Evolutionary conservation across 1,139 yeast genomes (phyloP).

Genomic region (Blastobotrys persicus): DNA sequence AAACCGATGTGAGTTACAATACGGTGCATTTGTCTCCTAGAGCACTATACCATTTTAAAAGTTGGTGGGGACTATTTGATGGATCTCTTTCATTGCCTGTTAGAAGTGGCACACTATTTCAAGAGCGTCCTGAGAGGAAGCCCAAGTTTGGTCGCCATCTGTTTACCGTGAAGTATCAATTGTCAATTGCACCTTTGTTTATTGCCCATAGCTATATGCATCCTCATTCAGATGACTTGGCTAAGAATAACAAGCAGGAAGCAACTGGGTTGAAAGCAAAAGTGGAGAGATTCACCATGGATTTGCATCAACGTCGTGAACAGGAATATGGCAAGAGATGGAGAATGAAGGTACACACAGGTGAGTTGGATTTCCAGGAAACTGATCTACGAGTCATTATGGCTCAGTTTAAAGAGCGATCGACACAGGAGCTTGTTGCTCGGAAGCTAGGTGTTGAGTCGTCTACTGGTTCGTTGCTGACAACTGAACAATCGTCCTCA

Average conservation of each 20-base stretch:
- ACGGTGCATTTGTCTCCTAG: constrained; percentile 75
- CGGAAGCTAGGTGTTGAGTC: constrained; percentile 28
- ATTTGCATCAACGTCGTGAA: constrained; percentile 82
- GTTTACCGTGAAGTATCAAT: constrained; percentile 75
- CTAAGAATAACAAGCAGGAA: constrained; percentile 50
- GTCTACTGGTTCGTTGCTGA: constrained; percentile 21
- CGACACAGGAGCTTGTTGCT: constrained; percentile 49
- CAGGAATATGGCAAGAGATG: constrained; percentile 56
- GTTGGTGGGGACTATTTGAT: constrained; percentile 82
- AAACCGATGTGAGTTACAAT: constrained; percentile 50
- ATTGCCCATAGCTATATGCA: constrained; percentile 71
- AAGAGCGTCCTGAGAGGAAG: constrained; percentile 40
- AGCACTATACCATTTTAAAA: constrained; percentile 62
- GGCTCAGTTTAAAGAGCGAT: constrained; percentile 62
- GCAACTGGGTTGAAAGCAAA: constrained; percentile 81
- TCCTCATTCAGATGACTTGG: constrained; percentile 44
- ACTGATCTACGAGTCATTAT: constrained; percentile 72
- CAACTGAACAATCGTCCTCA: constrained; percentile 17
- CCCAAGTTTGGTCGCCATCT: constrained; percentile 75
- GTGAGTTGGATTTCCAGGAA: constrained; percentile 66
- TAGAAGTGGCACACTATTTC: constrained; percentile 68
- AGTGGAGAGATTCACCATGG: constrained; percentile 63
- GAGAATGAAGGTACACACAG: constrained; percentile 69
- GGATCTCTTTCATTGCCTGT: constrained; percentile 73
- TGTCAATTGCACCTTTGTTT: constrained; percentile 69